Percentiles rank a stretch among this genome's conserved stretches.
phyloP scores from a whole-genome alignment of 1,284 basidiomycete genomes.

The Crepidotus sp. region DNA sequence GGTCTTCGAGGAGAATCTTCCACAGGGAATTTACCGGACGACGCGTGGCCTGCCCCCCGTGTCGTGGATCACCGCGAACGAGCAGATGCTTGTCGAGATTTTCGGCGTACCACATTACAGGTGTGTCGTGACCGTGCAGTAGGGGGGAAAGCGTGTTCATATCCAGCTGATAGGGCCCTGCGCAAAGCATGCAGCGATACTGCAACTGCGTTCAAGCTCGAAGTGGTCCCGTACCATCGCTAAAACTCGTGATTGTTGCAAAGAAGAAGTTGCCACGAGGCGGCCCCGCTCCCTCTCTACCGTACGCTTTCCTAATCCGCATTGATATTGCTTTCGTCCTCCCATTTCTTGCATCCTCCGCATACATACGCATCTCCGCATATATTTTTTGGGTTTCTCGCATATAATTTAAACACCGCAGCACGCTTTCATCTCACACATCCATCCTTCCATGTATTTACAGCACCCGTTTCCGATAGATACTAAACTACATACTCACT shows the following conservation, averaged over 20 bases:
- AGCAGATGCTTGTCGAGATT: conserved; percentile 54
- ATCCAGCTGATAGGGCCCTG: conserved; percentile 35
- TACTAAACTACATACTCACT: conserved; percentile 8
- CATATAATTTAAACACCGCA: conserved; percentile 16
- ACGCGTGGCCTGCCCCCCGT: conserved; percentile 68
- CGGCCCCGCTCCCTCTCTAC: conserved; percentile 8
- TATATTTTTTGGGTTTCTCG: conserved; percentile 13
- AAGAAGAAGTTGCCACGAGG: conserved; percentile 15
- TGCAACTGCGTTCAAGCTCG: conserved; percentile 62
- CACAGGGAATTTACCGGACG: conserved; percentile 58
- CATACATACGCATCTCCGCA: conserved; percentile 10
- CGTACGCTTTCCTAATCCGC: conserved; percentile 20
- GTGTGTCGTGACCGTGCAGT: neutral
- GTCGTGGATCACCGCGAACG: conserved; percentile 64
- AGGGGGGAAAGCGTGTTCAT: neutral
- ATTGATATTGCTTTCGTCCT: conserved; percentile 11
- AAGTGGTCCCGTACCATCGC: conserved; percentile 37
- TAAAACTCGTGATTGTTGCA: conserved; percentile 22
- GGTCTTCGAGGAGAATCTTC: conserved; percentile 61
- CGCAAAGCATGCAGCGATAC: conserved; percentile 64
- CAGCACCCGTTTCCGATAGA: conserved; percentile 13
- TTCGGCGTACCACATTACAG: conserved; percentile 60
- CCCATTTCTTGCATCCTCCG: conserved; percentile 19
- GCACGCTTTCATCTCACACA: conserved; percentile 9
- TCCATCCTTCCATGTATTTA: conserved; percentile 15